A percentile compares a stretch with the other conserved stretches of the same genome.
Conservation (phyloP, 2,329 filamentous ascomycete genomes). For the Aspergillus flavus region DNA sequence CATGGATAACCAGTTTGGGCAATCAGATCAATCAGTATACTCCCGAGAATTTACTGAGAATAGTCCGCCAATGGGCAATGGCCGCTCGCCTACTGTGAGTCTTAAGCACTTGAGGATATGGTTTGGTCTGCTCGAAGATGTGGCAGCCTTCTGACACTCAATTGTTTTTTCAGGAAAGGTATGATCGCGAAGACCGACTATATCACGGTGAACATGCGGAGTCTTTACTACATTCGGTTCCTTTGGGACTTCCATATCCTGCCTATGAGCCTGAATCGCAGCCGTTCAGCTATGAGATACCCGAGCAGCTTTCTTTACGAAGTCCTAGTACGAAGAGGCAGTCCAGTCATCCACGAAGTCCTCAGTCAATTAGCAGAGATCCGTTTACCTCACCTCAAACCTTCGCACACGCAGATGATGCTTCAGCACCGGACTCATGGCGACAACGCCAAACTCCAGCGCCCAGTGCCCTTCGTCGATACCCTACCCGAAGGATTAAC, state of each 20-base stretch:
- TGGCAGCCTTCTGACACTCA: neutral
- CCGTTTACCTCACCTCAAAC: neutral
- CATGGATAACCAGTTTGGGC: neutral
- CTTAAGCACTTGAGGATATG: too few relatives aligned
- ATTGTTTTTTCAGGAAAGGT: neutral
- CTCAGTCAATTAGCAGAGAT: neutral
- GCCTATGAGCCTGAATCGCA: neutral
- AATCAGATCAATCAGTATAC: neutral
- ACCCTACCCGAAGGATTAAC: slow-evolving; percentile 95
- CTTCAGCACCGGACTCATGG: neutral
- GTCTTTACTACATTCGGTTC: neutral
- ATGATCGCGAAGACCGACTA: neutral
- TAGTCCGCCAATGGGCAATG: neutral
- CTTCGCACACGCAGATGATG: neutral
- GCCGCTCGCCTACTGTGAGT: neutral
- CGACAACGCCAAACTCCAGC: neutral
- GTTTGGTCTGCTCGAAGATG: neutral
- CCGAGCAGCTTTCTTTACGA: neutral
- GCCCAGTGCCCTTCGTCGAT: slow-evolving; percentile 68
- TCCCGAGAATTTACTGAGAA: neutral
- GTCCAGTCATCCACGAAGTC: neutral
- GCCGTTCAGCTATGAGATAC: neutral
- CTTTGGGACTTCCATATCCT: neutral
- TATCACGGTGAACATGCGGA: neutral
- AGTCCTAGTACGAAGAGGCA: neutral